phyloP scores from a whole-genome alignment of 2,329 filamentous ascomycete genomes.

The Aspergillus thermomutatus region DNA sequence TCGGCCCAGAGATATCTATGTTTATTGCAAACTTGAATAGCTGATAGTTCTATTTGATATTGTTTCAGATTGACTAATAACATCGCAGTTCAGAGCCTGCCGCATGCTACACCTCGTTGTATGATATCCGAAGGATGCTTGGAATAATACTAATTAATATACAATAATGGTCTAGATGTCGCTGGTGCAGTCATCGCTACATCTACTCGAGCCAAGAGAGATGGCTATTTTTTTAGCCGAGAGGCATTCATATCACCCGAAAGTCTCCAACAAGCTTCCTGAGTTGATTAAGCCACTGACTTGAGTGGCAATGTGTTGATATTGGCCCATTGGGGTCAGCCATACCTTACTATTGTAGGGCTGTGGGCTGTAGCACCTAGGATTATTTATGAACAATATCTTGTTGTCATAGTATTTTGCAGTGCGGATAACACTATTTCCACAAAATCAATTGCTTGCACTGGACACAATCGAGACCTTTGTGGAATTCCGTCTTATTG shows the following conservation, averaged over 20 bases:
- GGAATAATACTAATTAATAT: too few relatives aligned
- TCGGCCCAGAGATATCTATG: background rate
- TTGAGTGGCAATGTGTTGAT: too few relatives aligned
- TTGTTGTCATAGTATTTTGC: background rate
- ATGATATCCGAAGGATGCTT: background rate
- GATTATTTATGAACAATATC: background rate
- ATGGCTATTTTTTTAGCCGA: too few relatives aligned
- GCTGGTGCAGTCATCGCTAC: background rate
- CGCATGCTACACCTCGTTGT: background rate
- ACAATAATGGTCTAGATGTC: background rate
- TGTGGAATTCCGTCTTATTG: background rate
- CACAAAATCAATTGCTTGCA: too few relatives aligned
- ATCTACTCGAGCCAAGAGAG: background rate
- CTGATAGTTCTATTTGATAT: background rate
- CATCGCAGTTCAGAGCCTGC: background rate
- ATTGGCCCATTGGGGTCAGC: too few relatives aligned
- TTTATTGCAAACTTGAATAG: background rate
- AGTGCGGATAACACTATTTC: background rate
- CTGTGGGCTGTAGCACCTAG: too few relatives aligned
- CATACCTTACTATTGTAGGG: too few relatives aligned
- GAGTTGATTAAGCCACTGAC: too few relatives aligned
- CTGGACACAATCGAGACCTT: background rate
- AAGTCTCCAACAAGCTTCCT: background rate
- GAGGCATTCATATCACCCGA: too few relatives aligned
- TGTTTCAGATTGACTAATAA: background rate